Base-by-base conservation (phyloP, 2,329 filamentous ascomycete species). In the Nigrograna mackinnonii region DNA sequence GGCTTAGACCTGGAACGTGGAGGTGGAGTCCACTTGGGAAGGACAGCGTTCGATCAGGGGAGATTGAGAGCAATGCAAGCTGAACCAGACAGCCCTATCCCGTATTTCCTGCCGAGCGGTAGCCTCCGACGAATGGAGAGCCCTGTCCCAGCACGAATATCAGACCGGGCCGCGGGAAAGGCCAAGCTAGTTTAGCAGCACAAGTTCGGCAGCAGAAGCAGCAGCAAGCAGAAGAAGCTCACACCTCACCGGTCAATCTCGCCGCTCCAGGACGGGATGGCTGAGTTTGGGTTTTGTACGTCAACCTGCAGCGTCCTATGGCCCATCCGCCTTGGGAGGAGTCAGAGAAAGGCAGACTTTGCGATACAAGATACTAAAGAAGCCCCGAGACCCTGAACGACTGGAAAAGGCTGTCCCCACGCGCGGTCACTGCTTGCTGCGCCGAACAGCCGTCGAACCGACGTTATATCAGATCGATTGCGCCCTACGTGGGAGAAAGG, bases 1-100 rank as follows among this genome's bases (percentile, higher is more conserved):
- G 62, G 57, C 57, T 59, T 57, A 62, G 55, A 59, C 55, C 52
- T 26, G 34, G 41, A 52, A 54, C 43, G 45, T 58, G 50, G 57
- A 60, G 47, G 41, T 21, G 9, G 19, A 44, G 46, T 47, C 52
- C 44, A 43, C 46, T 41, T 43, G 45, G 49, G 47, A 49, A 50
- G 48, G 48, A 47, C 35, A 40, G 39, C 32, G 46, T 43, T 45
- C 41, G 42, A 47, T 52, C 57, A 60, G 55, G 50, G 54, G 55
- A 55, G 44, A 53, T 49, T 46, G 58, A 46, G 39, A 54, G 44
- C 50, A 48, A 41, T 50, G 41, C 46, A 41, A 58, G 58, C 58
- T 65, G 60, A 60, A 55, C 62, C 58, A 62, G 11, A 28, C 57
- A 61, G 58, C 51, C 52, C 44, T 60, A 54, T 44, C 22, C 17